Conservation (phyloP, 371 early-diverging fungal species). For the Capillidium heterosporum region DNA sequence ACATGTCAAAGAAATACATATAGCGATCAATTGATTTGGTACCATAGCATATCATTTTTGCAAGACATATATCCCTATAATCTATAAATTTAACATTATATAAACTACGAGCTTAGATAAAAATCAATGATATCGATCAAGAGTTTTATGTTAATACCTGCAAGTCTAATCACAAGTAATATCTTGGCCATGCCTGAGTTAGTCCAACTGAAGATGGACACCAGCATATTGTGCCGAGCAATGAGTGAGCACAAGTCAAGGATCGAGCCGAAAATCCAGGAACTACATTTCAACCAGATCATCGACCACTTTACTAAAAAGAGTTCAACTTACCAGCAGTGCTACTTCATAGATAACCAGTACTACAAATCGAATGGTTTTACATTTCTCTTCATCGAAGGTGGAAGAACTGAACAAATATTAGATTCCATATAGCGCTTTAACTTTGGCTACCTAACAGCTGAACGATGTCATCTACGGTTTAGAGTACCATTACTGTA, state of each 20-base stretch:
- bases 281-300: conserved; percentile 22
- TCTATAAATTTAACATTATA: too few relatives aligned
- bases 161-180: not conserved
- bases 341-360: conserved; percentile 34
- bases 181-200: not conserved
- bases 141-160: too few relatives aligned
- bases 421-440: not conserved
- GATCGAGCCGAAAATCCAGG: not conserved
- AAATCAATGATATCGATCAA: too few relatives aligned
- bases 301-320: conserved; percentile 26
- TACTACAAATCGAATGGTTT: conserved; percentile 43
- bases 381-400: conserved; percentile 16
- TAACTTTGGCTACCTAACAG: conserved; percentile 18
- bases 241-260: conserved; percentile 11
- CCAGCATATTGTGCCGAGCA: not conserved
- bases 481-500: conserved; percentile 60
- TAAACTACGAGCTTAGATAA: too few relatives aligned
- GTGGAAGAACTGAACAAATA: conserved; percentile 19
- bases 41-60: too few relatives aligned
- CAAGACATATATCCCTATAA: too few relatives aligned
- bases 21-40: too few relatives aligned
- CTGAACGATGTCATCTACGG: conserved; percentile 41
- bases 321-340: conserved; percentile 28
- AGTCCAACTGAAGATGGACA: not conserved
- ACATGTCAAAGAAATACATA: too few relatives aligned